A percentile compares a stretch with the other conserved stretches of the same genome.
These are phyloP conservation scores for Hibiscus mutabilis DNA, from an alignment of 345 rosid species.

Conservation along the genomic window DNA sequence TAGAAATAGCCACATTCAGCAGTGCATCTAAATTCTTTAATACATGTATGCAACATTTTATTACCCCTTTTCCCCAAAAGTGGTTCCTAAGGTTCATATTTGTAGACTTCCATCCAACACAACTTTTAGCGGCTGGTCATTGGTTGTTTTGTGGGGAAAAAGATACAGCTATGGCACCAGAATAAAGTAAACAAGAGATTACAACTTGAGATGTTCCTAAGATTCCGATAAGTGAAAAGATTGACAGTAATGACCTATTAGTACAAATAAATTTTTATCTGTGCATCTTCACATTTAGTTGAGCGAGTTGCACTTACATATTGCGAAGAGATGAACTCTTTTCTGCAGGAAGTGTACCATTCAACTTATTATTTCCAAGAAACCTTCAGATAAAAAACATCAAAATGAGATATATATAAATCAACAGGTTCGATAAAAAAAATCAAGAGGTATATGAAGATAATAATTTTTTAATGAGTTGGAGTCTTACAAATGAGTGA, in stretches of 20 bases:
- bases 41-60: not conserved
- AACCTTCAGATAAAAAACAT: conserved; percentile 41
- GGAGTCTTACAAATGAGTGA: conserved; percentile 43
- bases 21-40: not conserved
- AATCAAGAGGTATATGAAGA: not conserved
- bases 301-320: conserved; percentile 39
- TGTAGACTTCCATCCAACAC: not conserved
- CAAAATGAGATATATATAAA: conserved; percentile 1
- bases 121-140: not conserved
- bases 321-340: conserved; percentile 39
- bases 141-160: not conserved
- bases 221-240: not conserved
- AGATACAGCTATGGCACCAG: not conserved
- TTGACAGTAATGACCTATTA: not conserved
- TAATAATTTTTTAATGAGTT: not conserved
- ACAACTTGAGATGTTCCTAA: not conserved
- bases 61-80: not conserved
- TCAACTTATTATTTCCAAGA: conserved; percentile 46
- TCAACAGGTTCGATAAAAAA: too few species aligned
- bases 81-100: not conserved
- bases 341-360: conserved; percentile 46
- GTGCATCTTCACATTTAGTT: not conserved
- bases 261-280: not conserved
- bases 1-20: not conserved
- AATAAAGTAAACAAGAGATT: not conserved